Evolutionary conservation across 805 yeast genomes (phyloP), one percentile per base, ranked within the genome.

Genomic region (Kuraishia cidri): DNA sequence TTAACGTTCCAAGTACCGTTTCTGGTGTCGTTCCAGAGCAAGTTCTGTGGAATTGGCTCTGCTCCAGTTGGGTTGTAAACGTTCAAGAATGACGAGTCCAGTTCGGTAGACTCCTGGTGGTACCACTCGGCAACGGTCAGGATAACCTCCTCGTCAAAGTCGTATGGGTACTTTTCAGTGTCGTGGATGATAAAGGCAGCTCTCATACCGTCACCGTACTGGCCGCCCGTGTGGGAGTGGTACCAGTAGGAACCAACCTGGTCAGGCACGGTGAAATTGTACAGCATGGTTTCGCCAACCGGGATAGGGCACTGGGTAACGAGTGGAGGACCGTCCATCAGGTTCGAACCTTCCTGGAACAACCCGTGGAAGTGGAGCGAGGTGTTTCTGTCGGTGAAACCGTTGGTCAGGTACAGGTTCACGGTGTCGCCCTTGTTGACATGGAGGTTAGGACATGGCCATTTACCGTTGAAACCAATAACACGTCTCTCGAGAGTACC

Each of bases 361-460:
- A 82, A 48, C 4, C 94, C 94, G 49, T 82, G 94, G 71, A 82
- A 79, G 59, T 82, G 94, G 41, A 82, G 56, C 2, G 87, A 65
- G 12, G 92, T 80, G 43, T 64, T 60, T 8, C 41, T 32, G 44
- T 67, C 66, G 12, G 48, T 57, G 30, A 82, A 64, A 1, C 79
- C 83, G 42, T 82, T 82, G 20, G 69, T 75, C 46, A 82, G 61
- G 45, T 71, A 70, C 12, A 82, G 39, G 39, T 69, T 59, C 4
- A 82, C 62, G 15, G 80, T 67, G 58, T 92, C 98, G 45, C 94
- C 94, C 52, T 73, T 78, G 43, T 71, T 66, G 41, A 84, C 87
- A 31, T 72, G 64, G 44, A 90, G 59, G 33, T 70, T 70, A n/a
- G 98, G 98, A 69, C 92, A 76, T 38, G 97, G 97, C 77, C 73